A percentile compares a stretch with the other conserved stretches of the same genome.
Conservation (phyloP, 768 basidiomycete species). For the Sarcodon aspratus region DNA sequence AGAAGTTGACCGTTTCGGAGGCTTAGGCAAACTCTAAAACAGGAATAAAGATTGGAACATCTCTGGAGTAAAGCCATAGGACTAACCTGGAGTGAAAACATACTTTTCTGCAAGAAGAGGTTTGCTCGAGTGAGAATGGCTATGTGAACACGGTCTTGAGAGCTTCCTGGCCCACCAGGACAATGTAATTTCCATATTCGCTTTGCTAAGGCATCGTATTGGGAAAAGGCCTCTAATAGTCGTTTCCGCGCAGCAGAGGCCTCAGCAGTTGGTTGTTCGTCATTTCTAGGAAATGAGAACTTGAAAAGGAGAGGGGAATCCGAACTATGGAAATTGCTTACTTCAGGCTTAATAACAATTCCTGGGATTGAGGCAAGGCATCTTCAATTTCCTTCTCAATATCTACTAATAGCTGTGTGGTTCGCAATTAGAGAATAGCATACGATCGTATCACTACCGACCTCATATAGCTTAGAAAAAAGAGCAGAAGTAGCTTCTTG, state of each 20-base stretch:
- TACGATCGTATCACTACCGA: conserved; percentile 14
- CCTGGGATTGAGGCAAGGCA: conserved; percentile 78
- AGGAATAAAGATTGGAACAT: not conserved
- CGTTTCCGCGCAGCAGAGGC: conserved; percentile 66
- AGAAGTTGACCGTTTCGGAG: not conserved
- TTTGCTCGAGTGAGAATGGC: conserved; percentile 72
- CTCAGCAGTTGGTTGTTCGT: conserved; percentile 51
- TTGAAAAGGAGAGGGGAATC: conserved; percentile 17
- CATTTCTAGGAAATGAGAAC: conserved; percentile 14
- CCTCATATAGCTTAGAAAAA: conserved; percentile 65
- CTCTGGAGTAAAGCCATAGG: not conserved
- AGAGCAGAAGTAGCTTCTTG: conserved; percentile 48
- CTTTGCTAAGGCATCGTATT: conserved; percentile 85
- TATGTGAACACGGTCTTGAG: conserved; percentile 78
- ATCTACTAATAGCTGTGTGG: conserved; percentile 45
- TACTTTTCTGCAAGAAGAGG: conserved; percentile 78
- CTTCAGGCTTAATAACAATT: conserved; percentile 65
- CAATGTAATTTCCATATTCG: conserved; percentile 68
- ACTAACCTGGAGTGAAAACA: conserved; percentile 73
- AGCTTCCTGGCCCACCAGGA: conserved; percentile 46
- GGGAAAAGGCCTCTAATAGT: conserved; percentile 73
- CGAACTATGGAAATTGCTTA: conserved; percentile 15
- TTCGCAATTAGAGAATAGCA: conserved; percentile 1
- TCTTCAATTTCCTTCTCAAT: conserved; percentile 90
- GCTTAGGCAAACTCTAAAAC: not conserved